Conservation (phyloP, 169 alveolate genomes). For the Plasmodium ovale region DNA sequence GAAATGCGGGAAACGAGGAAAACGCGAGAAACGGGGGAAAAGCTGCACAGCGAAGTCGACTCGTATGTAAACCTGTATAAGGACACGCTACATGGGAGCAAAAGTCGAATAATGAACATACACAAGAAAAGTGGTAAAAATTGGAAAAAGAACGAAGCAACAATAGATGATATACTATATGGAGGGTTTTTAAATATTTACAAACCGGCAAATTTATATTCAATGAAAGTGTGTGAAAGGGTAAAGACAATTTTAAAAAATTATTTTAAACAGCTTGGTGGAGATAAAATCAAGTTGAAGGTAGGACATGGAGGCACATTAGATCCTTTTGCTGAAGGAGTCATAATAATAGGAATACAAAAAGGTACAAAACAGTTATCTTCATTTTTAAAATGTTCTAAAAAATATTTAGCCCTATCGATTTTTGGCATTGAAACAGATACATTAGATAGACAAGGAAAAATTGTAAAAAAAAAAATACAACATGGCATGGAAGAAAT, state of each 20-base stretch:
- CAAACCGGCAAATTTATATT: slow-evolving; percentile 51
- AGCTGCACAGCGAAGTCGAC: neutral
- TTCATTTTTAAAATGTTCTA: slow-evolving; percentile 80
- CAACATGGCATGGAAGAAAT: slow-evolving; percentile 57
- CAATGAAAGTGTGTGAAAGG: slow-evolving; percentile 46
- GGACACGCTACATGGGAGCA: neutral
- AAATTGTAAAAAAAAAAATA: slow-evolving; percentile 13
- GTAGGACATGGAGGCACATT: slow-evolving; percentile 90
- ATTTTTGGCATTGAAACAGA: slow-evolving; percentile 84
- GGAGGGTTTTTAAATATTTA: slow-evolving; percentile 69
- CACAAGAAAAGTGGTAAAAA: neutral
- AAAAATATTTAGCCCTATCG: slow-evolving; percentile 79
- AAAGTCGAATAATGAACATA: slow-evolving; percentile 15
- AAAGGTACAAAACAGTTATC: slow-evolving; percentile 78
- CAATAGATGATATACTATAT: slow-evolving; percentile 59
- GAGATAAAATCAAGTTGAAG: slow-evolving; percentile 57
- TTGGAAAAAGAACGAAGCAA: slow-evolving; percentile 5
- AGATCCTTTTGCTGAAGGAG: slow-evolving; percentile 85
- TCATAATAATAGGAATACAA: slow-evolving; percentile 83
- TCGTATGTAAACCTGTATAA: neutral
- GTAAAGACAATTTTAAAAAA: slow-evolving; percentile 15
- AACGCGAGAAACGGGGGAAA: neutral
- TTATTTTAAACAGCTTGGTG: neutral
- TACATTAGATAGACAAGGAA: slow-evolving; percentile 77
- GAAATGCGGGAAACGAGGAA: neutral